Evolutionary conservation across 139 green algal genomes (phyloP).

Genomic region (Chlamydomonas schloesseri): DNA sequence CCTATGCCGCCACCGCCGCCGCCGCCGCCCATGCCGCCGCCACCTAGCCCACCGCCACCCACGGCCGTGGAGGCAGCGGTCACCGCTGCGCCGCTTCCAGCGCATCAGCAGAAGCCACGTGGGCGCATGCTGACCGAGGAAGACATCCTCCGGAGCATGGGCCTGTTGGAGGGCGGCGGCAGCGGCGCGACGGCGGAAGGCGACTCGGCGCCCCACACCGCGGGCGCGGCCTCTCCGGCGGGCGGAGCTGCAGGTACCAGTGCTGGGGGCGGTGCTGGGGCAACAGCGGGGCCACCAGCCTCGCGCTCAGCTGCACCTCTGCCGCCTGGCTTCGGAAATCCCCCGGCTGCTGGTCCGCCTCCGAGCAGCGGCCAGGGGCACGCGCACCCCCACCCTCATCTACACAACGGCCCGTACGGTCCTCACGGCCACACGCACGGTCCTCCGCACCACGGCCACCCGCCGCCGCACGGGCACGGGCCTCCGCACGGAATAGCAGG

Average conservation of each 20-base stretch:
- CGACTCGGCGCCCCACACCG: no score
- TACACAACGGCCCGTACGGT: neutral
- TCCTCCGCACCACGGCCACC: neutral
- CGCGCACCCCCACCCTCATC: neutral
- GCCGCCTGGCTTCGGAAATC: no score
- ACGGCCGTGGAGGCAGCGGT: neutral
- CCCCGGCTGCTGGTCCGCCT: neutral
- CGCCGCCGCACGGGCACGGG: neutral
- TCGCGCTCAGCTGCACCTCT: no score
- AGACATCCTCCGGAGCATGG: conserved; percentile 41
- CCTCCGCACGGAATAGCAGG: neutral
- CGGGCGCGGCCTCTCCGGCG: no score
- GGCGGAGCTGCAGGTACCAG: no score
- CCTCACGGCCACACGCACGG: no score
- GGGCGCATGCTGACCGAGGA: conserved; percentile 38
- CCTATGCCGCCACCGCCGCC: neutral
- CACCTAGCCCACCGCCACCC: neutral
- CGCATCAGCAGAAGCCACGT: no score
- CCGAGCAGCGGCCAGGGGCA: neutral
- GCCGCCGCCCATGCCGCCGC: neutral
- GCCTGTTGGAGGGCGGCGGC: neutral
- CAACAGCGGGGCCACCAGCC: no score
- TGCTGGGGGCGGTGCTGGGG: no score
- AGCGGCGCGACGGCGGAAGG: neutral
- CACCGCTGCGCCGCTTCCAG: neutral